These are phyloP conservation scores for Eucalyptus pauciflora DNA, from an alignment of 345 rosid genomes.

Conservation along the genomic window DNA sequence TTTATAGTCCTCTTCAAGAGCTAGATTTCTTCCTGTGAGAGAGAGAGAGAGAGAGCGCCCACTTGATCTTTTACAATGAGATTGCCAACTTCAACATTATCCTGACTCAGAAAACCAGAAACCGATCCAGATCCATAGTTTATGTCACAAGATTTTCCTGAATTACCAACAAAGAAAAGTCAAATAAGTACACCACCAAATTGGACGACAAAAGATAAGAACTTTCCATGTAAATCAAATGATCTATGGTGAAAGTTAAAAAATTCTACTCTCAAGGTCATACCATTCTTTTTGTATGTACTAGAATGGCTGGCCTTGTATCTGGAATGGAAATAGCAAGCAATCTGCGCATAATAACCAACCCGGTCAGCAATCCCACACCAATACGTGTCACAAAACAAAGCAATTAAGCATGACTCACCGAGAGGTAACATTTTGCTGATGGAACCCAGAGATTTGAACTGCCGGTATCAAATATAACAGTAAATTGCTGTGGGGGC, in stretches of 20 bases:
- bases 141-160: constrained; percentile 52
- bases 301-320: constrained; percentile 55
- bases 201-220: background rate
- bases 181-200: background rate
- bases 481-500: constrained; percentile 66
- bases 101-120: constrained; percentile 71
- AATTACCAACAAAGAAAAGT: background rate
- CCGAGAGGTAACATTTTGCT: constrained; percentile 56
- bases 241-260: background rate
- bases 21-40: background rate
- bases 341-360: constrained; percentile 28
- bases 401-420: constrained; percentile 10
- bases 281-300: constrained; percentile 52
- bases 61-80: constrained; percentile 64
- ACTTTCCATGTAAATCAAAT: background rate
- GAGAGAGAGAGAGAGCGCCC: background rate
- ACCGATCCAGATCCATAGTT: constrained; percentile 64
- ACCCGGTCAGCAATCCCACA: background rate
- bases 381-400: background rate
- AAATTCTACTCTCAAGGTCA: background rate
- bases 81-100: constrained; percentile 54
- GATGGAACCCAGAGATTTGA: constrained; percentile 93
- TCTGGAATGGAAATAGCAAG: constrained; percentile 66
- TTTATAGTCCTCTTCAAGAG: background rate
- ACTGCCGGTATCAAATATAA: constrained; percentile 77